Conservation (phyloP, 208 protist genomes). For the Acanthamoeba culbertsoni region DNA sequence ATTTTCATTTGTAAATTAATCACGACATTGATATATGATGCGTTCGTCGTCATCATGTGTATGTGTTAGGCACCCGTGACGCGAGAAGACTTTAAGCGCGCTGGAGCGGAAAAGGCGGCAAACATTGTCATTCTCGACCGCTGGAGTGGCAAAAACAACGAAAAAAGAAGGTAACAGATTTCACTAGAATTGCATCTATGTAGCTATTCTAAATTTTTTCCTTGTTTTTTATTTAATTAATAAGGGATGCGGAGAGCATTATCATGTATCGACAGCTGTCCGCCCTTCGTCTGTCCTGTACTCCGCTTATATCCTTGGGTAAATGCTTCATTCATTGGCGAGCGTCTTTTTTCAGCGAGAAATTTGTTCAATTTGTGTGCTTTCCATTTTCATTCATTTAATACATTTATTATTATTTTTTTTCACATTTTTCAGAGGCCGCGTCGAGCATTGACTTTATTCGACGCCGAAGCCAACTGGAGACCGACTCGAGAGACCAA, state of each 20-base stretch:
- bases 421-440: neutral
- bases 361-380: neutral
- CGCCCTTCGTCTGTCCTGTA: neutral
- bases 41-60: no score
- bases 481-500: neutral
- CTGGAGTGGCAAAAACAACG: neutral
- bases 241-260: neutral
- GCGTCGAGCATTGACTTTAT: neutral
- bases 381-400: no score
- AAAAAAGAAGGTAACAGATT: neutral
- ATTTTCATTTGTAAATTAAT: neutral
- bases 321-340: neutral
- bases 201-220: neutral
- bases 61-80: neutral
- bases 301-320: conserved; percentile 9
- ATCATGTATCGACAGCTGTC: conserved; percentile 28
- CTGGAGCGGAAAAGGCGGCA: neutral
- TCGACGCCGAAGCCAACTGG: neutral
- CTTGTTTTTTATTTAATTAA: neutral
- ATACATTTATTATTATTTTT: neutral
- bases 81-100: conserved; percentile 5
- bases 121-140: neutral
- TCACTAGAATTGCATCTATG: neutral
- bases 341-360: neutral
- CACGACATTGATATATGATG: neutral